Base-by-base conservation (phyloP, 768 basidiomycete genomes). In the Cantharellus anzutake region DNA sequence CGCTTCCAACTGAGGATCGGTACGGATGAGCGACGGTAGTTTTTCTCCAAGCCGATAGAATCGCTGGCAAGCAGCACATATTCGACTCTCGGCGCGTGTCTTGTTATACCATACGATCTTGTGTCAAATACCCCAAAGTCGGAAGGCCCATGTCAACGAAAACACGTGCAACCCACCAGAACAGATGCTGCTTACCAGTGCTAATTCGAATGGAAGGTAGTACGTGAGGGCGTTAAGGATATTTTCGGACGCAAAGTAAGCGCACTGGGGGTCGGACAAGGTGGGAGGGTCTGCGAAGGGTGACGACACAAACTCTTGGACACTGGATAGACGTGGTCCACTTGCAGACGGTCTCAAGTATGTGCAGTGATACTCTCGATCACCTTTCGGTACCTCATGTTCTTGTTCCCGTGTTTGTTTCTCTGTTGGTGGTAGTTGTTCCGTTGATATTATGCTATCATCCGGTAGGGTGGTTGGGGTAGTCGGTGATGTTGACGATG, bases 41-140 rank as follows among this genome's bases (percentile, higher is more conserved):
- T 72, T 67, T 55, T 90, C 86, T 0, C 84, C 84, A 0, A 88
- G 69, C 3, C 72, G 73, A 66, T 87, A 90, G 39, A 87, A 69
- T 14, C 86, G 72, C 67, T 80, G 78, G 66, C 87, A 90, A 0
- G 84, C 78, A 2, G 87, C 86, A 65, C 87, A 90, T 57, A 89
- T 76, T 37, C 87, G 80, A 59, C 80, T 77, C 5, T 73, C 76
- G 3, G 75, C 69, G 2, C 87, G 78, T 66, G 83, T 86, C 70
- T 86, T 86, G 73, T 90, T 90, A 66, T 89, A 88, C 86, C 86
- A 89, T 7, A 88, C 64, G 5, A 84, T 80, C 85, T 86, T 51
- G 44, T 41, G n/a, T 4, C 55, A 2, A 41, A 37, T 29, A 29
- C 20, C 20, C 20, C 20, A 29, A 29, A 29, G 20, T 29, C 20